These are phyloP conservation scores for Peronosclerospora sorghi DNA, from an alignment of 352 stramenopile genomes.

Conservation along the genomic window DNA sequence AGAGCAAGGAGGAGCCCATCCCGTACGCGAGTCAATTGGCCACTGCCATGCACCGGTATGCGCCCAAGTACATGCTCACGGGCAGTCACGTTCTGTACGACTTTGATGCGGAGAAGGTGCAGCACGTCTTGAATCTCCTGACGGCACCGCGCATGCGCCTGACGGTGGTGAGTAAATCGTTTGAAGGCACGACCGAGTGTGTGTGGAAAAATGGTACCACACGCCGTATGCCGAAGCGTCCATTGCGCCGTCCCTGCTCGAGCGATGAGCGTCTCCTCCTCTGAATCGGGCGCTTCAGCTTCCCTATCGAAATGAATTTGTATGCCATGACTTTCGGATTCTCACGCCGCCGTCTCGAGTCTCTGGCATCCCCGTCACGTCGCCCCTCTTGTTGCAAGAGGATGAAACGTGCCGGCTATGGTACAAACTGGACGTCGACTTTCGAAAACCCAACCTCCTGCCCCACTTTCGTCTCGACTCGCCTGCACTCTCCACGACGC, in stretches of 20 bases:
- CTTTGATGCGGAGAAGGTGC: no score
- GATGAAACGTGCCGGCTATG: constrained; percentile 36
- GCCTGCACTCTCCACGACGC: no score
- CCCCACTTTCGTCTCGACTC: constrained; percentile 73
- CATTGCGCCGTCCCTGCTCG: constrained; percentile 20
- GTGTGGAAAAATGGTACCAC: constrained; percentile 54
- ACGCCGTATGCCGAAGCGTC: constrained; percentile 46
- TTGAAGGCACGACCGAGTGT: constrained; percentile 38
- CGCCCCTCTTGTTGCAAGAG: constrained; percentile 32
- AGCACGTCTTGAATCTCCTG: no score
- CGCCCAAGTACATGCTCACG: constrained; percentile 46
- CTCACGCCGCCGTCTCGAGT: no score
- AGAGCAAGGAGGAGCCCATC: constrained; percentile 70
- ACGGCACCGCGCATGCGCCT: no score
- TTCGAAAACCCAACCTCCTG: constrained; percentile 87
- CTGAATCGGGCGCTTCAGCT: constrained; percentile 35
- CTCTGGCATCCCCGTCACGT: no score
- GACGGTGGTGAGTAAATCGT: no score
- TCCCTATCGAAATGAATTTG: constrained; percentile 61
- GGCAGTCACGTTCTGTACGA: constrained; percentile 45
- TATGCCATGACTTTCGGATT: no score
- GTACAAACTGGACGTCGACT: no score
- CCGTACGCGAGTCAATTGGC: constrained; percentile 58
- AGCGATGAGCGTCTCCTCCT: no score
- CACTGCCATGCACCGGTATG: constrained; percentile 58